Evolutionary conservation across 441 rosid species (phyloP).

Genomic region (Bruguiera hainesii): DNA sequence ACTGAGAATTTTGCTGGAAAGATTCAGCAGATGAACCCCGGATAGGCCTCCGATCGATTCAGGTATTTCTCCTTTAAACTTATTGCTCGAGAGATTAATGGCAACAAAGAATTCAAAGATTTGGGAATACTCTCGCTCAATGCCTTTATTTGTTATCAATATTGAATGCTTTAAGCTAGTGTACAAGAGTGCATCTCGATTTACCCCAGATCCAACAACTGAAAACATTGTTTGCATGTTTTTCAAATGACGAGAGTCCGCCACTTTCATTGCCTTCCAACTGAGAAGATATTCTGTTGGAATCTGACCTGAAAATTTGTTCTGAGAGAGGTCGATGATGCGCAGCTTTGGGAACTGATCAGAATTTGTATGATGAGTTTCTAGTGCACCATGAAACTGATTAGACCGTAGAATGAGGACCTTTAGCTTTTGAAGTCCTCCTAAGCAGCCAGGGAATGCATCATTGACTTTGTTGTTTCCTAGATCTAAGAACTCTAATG

Average conservation of each 20-base stretch:
- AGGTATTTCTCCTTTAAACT: conserved; percentile 50
- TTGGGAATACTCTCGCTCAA: conserved; percentile 37
- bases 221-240: neutral
- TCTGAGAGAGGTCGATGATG: conserved; percentile 56
- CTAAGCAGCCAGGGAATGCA: conserved; percentile 26
- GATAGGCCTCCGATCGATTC: conserved; percentile 38
- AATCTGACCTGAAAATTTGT: conserved; percentile 49
- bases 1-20: conserved; percentile 36
- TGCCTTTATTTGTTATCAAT: conserved; percentile 27
- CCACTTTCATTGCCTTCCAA: conserved; percentile 42
- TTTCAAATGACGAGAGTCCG: conserved; percentile 30
- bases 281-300: conserved; percentile 40
- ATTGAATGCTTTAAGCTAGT: conserved; percentile 35
- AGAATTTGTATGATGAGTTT: neutral
- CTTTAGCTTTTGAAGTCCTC: conserved; percentile 12
- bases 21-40: conserved; percentile 45
- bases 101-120: conserved; percentile 59
- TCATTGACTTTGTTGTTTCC: conserved; percentile 21
- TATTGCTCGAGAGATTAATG: conserved; percentile 37
- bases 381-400: conserved; percentile 16
- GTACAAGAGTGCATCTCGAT: too few species aligned
- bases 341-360: conserved; percentile 32
- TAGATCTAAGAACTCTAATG: conserved; percentile 6
- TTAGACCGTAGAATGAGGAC: conserved; percentile 22
- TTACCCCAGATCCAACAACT: too few species aligned